Evolutionary conservation across 2,329 filamentous ascomycete species (phyloP).

Genomic region (Lasiodiplodia sp.): DNA sequence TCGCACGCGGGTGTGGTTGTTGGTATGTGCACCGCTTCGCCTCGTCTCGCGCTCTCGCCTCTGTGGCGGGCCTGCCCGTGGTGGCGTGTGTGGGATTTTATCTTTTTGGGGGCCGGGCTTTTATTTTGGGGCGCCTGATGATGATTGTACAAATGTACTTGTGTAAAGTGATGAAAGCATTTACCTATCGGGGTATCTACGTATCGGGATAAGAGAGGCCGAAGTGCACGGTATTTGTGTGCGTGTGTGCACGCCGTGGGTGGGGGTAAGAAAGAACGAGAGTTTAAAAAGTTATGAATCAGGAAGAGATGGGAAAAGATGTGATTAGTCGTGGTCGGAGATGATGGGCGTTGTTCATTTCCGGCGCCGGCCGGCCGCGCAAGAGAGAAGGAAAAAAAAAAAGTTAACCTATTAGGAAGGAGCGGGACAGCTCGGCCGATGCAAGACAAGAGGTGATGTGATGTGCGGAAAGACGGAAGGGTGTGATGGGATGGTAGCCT

Average conservation of each 20-base stretch:
- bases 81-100: too few species aligned
- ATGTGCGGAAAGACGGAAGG: neutral
- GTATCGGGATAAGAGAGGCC: too few species aligned
- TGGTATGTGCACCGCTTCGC: neutral
- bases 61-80: too few species aligned
- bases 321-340: slow-evolving; percentile 1
- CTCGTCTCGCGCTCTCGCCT: too few species aligned
- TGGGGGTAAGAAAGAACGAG: too few species aligned
- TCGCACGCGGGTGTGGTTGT: neutral
- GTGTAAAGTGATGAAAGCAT: too few species aligned
- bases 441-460: neutral
- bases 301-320: neutral
- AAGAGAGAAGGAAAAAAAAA: neutral
- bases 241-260: too few species aligned
- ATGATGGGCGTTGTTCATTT: neutral
- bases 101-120: too few species aligned
- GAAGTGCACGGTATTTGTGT: too few species aligned
- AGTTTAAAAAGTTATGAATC: neutral
- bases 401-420: neutral
- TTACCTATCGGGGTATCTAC: too few species aligned
- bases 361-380: neutral
- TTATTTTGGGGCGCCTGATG: too few species aligned
- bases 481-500: neutral
- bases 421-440: neutral
- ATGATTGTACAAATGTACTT: too few species aligned